These are phyloP conservation scores for Canavalia gladiata DNA, from an alignment of 306 rosid species.

Conservation along the genomic window DNA sequence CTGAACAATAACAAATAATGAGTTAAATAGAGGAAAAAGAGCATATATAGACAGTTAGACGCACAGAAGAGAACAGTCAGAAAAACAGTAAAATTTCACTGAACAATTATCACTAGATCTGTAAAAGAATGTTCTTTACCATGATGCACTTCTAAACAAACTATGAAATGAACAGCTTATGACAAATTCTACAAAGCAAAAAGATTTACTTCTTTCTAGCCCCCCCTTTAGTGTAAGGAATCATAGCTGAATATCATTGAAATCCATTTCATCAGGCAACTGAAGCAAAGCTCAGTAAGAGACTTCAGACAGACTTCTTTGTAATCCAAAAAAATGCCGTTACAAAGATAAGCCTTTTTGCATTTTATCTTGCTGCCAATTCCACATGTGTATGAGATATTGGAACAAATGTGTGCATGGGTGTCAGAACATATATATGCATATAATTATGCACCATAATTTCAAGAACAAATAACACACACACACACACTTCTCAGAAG, in stretches of 20 bases:
- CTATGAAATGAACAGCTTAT: constrained; percentile 1
- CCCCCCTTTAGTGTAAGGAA: background rate
- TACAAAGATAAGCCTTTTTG: constrained; percentile 15
- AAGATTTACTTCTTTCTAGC: background rate
- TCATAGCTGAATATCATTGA: constrained; percentile 26
- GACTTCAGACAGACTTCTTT: constrained; percentile 16
- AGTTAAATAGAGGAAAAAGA: constrained; percentile 5
- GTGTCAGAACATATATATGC: constrained; percentile 3
- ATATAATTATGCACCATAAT: constrained; percentile 60
- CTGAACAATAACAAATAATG: constrained; percentile 35
- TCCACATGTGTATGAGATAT: constrained; percentile 26
- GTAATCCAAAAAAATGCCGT: constrained; percentile 15
- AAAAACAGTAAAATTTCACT: constrained; percentile 27
- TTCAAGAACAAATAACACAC: constrained; percentile 73
- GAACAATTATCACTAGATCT: background rate
- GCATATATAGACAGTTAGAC: background rate
- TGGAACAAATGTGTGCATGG: background rate
- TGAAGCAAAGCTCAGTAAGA: constrained; percentile 34
- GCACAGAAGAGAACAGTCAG: background rate
- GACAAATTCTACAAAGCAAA: background rate
- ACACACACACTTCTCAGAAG: constrained; percentile 3
- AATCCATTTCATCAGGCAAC: constrained; percentile 34
- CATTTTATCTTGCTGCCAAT: constrained; percentile 23
- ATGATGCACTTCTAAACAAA: constrained; percentile 40
- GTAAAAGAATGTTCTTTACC: background rate